These are phyloP conservation scores for Yarrowia sp. DNA, from an alignment of 805 yeast genomes.

Conservation along the genomic window DNA sequence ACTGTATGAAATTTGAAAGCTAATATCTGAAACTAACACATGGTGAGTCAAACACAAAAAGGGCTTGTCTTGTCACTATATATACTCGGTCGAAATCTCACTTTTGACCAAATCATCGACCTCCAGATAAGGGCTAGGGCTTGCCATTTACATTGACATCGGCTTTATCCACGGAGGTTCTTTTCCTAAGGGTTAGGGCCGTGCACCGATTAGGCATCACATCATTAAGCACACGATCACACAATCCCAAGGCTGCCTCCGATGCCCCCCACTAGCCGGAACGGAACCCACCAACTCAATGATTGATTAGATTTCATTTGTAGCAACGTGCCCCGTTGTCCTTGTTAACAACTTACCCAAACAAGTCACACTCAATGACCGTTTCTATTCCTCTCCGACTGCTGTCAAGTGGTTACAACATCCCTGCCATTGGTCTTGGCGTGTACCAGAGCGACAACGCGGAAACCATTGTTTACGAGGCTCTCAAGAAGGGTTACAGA, in stretches of 20 bases:
- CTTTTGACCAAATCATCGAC: no score
- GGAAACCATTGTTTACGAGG: constrained; percentile 70
- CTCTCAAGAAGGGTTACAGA: constrained; percentile 82
- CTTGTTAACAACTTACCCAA: no score
- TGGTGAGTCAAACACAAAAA: no score
- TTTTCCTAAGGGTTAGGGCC: not conserved
- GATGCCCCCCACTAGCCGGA: constrained; percentile 5
- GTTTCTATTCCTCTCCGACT: not conserved
- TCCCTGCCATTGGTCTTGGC: constrained; percentile 71
- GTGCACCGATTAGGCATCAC: not conserved
- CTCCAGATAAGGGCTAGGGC: not conserved
- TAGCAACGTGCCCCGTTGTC: no score
- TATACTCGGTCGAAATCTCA: no score
- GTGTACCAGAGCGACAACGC: constrained; percentile 48
- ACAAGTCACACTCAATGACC: not conserved
- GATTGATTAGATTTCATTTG: constrained; percentile 8
- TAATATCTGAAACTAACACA: no score
- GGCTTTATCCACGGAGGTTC: not conserved
- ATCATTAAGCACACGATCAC: not conserved
- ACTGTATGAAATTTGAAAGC: no score
- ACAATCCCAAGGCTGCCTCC: not conserved
- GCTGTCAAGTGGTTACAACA: constrained; percentile 44
- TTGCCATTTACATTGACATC: not conserved
- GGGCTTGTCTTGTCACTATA: no score
- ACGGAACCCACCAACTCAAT: constrained; percentile 15